Evolutionary conservation across 257 asterid genomes (phyloP).

Genomic region (Pogostemon cablin): DNA sequence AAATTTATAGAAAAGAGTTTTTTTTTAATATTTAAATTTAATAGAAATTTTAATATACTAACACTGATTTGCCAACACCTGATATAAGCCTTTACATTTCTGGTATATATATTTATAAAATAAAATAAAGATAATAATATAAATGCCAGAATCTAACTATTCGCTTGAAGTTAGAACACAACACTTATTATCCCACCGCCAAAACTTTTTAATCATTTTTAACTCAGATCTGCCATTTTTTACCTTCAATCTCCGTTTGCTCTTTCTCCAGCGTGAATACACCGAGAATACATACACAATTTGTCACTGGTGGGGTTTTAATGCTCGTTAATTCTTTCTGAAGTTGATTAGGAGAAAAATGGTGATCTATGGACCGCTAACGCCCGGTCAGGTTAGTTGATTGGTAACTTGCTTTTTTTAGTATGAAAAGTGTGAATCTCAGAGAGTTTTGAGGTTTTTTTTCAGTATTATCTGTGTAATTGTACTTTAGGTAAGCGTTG

Average conservation of each 20-base stretch:
- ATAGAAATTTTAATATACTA: background rate
- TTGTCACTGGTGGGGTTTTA: slow-evolving; percentile 9
- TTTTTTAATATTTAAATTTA: too few species aligned
- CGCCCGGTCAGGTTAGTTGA: slow-evolving; percentile 79
- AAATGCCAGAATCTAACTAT: slow-evolving; percentile 15
- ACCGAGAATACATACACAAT: slow-evolving; percentile 3
- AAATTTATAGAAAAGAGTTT: too few species aligned
- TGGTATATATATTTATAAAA: background rate
- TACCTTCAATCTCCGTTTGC: slow-evolving; percentile 15
- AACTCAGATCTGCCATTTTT: slow-evolving; percentile 43
- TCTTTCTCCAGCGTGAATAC: slow-evolving; percentile 37
- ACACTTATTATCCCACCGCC: slow-evolving; percentile 31
- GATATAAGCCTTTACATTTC: slow-evolving; percentile 1
- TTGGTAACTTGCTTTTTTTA: slow-evolving; percentile 25
- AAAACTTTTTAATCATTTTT: slow-evolving; percentile 12
- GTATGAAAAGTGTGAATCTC: slow-evolving; percentile 20
- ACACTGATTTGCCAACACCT: slow-evolving; percentile 26
- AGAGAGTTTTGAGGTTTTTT: background rate
- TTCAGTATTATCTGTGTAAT: background rate
- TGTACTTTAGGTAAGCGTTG: slow-evolving; percentile 20
- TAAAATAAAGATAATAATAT: too few species aligned
- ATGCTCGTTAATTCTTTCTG: slow-evolving; percentile 34
- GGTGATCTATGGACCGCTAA: slow-evolving; percentile 83
- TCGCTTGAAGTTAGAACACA: background rate
- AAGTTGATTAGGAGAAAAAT: slow-evolving; percentile 37